Evolutionary conservation across 345 rosid genomes (phyloP), one percentile per base, ranked within the genome.

Genomic region (Pistacia integerrima): DNA sequence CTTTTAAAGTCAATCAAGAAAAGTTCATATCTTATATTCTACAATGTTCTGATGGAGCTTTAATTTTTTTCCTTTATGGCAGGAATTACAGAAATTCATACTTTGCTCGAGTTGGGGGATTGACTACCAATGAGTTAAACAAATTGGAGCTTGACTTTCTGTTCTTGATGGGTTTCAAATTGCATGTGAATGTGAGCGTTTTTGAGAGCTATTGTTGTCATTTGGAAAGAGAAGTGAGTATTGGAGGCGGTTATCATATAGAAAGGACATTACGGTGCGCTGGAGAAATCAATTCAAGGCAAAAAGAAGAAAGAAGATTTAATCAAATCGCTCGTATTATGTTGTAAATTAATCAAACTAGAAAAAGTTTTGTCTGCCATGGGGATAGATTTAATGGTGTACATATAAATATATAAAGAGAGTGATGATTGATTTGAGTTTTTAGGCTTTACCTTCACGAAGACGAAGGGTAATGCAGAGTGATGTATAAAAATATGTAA

Each of bases 141-240:
- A 84, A 82, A 2, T 49, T 94, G 89, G 98, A 94, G 76, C 38
- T 94, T 4, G 97, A 94, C 60, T 88, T 94, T 20, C 68, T 91
- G 84, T 94, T 94, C 89, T 77, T 88, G 92, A 90, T 91, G 93
- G 93, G 95, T 3, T 94, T 94, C 86, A 93, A 87, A 52, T 58
- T 94, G 82, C 97, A 93, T 78, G 98, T 94, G 56, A 94, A 93
- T 81, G 87, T 93, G 48, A 88, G 95, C 56, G 98, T 94, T 56
- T 94, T 93, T 70, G 94, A 94, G 89, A 91, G 98, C 72, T 94
- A 94, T 11, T 93, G 97, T 69, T 80, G 93, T 72, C 98, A 94
- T 76, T 74, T 94, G 48, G 97, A 94, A 67, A 90, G 98, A 75
- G 98, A 93, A 83, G 97, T 94, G 30, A 85, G 97, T 74, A 79